Percentiles rank a stretch among this genome's conserved stretches.
These are phyloP conservation scores for Alternaria angustiovoidea DNA, from an alignment of 2,329 filamentous ascomycete species.

Conservation along the genomic window DNA sequence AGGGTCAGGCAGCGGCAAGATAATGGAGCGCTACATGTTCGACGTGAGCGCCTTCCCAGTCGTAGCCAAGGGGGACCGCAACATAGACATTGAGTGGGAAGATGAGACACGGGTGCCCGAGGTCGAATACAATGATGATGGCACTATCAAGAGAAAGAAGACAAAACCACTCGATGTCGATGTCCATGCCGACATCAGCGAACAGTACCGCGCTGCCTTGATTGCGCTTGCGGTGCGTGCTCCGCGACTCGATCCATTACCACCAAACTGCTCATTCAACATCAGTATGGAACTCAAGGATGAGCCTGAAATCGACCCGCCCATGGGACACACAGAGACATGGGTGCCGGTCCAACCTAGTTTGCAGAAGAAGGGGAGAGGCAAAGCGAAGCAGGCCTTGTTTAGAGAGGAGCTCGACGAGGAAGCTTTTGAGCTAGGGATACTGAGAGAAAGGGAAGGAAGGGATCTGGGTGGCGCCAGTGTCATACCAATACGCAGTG, in stretches of 20 bases:
- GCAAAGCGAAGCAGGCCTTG: slow-evolving; percentile 27
- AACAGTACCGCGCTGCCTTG: slow-evolving; percentile 75
- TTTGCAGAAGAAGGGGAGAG: slow-evolving; percentile 46
- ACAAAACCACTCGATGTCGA: slow-evolving; percentile 28
- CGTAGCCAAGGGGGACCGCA: slow-evolving; percentile 56
- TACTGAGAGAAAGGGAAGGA: slow-evolving; percentile 34
- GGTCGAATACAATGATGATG: slow-evolving; percentile 15
- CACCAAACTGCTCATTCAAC: slow-evolving; percentile 74
- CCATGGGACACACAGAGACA: slow-evolving; percentile 60
- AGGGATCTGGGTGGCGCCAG: slow-evolving; percentile 60
- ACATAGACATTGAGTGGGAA: slow-evolving; percentile 60
- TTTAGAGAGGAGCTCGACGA: slow-evolving; percentile 24
- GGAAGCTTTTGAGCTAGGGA: slow-evolving; percentile 17
- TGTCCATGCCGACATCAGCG: slow-evolving; percentile 67
- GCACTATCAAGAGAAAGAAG: slow-evolving; percentile 14
- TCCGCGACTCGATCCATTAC: slow-evolving; percentile 65
- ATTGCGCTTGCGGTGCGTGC: slow-evolving; percentile 68
- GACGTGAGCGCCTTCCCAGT: slow-evolving; percentile 66
- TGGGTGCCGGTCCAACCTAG: slow-evolving; percentile 68
- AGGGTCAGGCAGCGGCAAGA: slow-evolving; percentile 51
- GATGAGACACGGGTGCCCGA: slow-evolving; percentile 10
- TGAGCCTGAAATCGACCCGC: slow-evolving; percentile 59
- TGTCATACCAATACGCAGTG: slow-evolving; percentile 67
- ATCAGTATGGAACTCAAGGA: slow-evolving; percentile 77
- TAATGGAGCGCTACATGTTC: slow-evolving; percentile 68